Base-by-base conservation (phyloP, 176 grass and related monocot species). In the Carex scoparia region DNA sequence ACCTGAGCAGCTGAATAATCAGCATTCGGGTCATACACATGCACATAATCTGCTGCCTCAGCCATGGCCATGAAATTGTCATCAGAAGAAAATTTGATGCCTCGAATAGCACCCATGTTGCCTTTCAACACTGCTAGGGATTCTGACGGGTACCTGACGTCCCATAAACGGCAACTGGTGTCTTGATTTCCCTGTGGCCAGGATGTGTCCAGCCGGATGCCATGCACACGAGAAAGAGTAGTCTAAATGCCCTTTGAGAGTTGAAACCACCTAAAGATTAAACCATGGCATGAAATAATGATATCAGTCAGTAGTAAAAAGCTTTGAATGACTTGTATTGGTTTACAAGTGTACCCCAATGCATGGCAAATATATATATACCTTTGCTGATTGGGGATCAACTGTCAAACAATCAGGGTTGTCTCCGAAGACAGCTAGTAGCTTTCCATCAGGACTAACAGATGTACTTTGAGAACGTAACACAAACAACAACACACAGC, bases 171-270 rank as follows among this genome's bases (percentile, higher is more conserved):
- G 83, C 89, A 94, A 27, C 93, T 94, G 38, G 81, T 88, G 84
- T 95, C 91, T 83, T 95, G 96, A 82, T 92, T 98, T 37, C 96
- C 96, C 91, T 4, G 96, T 94, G 0, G 91, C 91, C 3, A 94
- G 3, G 1, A 95, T 84, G 35, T 62, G 84, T 0, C 88, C 88
- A 32, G 75, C 85, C n/a, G 93, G 88, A 56, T 94, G 91, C 96
- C 96, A 95, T 56, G 91, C 91, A 13, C 91, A 94, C 72, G 93
- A 63, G 85, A 94, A 98, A 13, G 93, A 95, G 90, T 95, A 92
- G 78, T 98, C 93, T 64, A 37, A n/a, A 83, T 98, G 93, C 0
- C 93, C 91, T 1, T 84, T 55, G 14, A 94, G 90, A 13, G 81
- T 88, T 19, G 84, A 86, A 46, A 89, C 84, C 10, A 89, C 88